phyloP scores from a whole-genome alignment of 305 asterid species.

The Caryopteris hybrid region DNA sequence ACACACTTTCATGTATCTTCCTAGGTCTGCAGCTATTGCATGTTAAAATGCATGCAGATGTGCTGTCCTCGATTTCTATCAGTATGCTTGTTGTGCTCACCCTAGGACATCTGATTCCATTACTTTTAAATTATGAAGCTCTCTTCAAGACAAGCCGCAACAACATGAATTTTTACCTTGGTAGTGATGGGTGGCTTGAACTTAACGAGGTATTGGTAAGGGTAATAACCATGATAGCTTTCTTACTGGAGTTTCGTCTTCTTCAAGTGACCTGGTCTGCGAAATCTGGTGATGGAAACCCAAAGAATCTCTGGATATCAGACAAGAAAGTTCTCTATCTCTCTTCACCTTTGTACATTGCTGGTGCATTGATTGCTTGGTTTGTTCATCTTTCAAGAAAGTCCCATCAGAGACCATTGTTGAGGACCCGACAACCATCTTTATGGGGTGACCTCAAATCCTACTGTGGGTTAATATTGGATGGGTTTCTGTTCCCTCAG shows the following conservation, averaged over 20 bases:
- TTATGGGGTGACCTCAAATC: slow-evolving; percentile 76
- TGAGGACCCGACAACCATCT: slow-evolving; percentile 19
- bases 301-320: slow-evolving; percentile 44
- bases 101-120: slow-evolving; percentile 73
- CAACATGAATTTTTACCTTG: slow-evolving; percentile 50
- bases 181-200: slow-evolving; percentile 80
- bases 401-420: slow-evolving; percentile 28
- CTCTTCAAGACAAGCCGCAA: slow-evolving; percentile 50
- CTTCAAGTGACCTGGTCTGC: slow-evolving; percentile 84
- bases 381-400: slow-evolving; percentile 45
- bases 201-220: slow-evolving; percentile 79
- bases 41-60: slow-evolving; percentile 50
- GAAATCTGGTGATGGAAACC: slow-evolving; percentile 43
- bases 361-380: slow-evolving; percentile 72
- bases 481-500: slow-evolving; percentile 84
- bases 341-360: slow-evolving; percentile 60
- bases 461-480: slow-evolving; percentile 66
- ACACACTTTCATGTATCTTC: slow-evolving; percentile 68
- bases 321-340: slow-evolving; percentile 72
- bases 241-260: slow-evolving; percentile 75
- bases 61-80: slow-evolving; percentile 59
- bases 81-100: slow-evolving; percentile 66
- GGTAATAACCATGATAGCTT: slow-evolving; percentile 85
- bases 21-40: slow-evolving; percentile 72
- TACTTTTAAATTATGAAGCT: slow-evolving; percentile 82